Base-by-base conservation (phyloP, 768 basidiomycete species). In the Collybia nuda region DNA sequence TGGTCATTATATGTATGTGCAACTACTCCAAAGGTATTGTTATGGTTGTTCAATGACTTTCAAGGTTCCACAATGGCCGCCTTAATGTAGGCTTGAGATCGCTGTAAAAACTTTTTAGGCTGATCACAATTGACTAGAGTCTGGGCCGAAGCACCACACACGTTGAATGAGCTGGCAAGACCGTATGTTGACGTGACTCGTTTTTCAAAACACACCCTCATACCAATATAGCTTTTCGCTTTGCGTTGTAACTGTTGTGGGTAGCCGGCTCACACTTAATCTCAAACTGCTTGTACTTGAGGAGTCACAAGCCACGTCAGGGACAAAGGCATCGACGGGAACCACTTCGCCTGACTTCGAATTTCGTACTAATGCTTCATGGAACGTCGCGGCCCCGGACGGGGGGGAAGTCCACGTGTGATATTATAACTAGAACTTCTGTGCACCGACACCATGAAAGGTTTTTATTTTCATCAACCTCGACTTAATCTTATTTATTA, bases 181-280 rank as follows among this genome's bases (percentile, higher is more conserved):
- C 55, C 52, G 55, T 56, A 53, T 4, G 55, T 41, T 14, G 12
- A 3, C 41, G 11, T 19, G 15, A 14, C 40, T 12, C 23, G 18
- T 24, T 6, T 2, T 24, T 21, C 17, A 28, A 12, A 18, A 40
- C 18, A 26, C 12, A 18, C 6, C 4, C 23, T 21, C 24, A 26
- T 17, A 6, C 14, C 5, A 5, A 6, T 22, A 11, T 21, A 56
- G 55, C 15, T 48, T 56, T 14, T 50, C 55, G 5, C 17, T 51
- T 2, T 56, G 48, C 24, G 44, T 53, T 2, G 42, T 53, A 15
- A 45, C 49, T 1, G 36, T 48, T 6, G 28, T 42, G 8, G 55
- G 55, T 5, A 51, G 47, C 14, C 32, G 55, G 17, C 32, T 56
- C 8, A 53, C 42, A 1, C 55, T 56, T 3, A 53, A 45, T 14